These are phyloP conservation scores for Dendrobium catenatum DNA, from an alignment of 106 monocot genomes.

Conservation along the genomic window DNA sequence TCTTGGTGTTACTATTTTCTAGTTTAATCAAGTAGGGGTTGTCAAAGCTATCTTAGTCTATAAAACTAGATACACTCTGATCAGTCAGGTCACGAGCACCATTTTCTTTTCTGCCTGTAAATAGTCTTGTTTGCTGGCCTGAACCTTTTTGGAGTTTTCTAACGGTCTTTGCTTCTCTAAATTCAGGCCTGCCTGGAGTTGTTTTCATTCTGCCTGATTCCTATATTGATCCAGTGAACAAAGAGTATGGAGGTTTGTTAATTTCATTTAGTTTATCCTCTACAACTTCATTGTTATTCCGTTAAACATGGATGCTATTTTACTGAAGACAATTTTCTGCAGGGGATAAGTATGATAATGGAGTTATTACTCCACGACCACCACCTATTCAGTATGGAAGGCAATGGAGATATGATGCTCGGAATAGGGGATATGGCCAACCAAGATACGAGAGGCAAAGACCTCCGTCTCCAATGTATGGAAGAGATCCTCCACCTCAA, in stretches of 20 bases:
- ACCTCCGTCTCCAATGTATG: slow-evolving; percentile 4
- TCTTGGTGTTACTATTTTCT: background rate
- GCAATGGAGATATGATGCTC: slow-evolving; percentile 53
- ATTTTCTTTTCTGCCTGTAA: too few species aligned
- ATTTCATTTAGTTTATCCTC: background rate
- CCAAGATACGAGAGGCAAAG: slow-evolving; percentile 46
- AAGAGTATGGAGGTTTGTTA: slow-evolving; percentile 87
- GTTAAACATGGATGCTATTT: background rate
- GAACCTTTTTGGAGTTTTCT: background rate
- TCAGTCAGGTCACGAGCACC: too few species aligned
- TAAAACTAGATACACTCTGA: background rate
- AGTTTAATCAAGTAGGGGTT: too few species aligned
- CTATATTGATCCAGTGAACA: slow-evolving; percentile 92
- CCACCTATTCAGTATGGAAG: slow-evolving; percentile 78
- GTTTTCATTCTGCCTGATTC: slow-evolving; percentile 96
- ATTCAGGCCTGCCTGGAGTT: slow-evolving; percentile 87
- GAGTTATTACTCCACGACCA: slow-evolving; percentile 87
- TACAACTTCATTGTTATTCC: background rate
- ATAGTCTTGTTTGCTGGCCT: too few species aligned
- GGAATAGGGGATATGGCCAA: slow-evolving; percentile 48
- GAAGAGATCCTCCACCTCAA: background rate
- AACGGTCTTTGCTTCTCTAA: background rate
- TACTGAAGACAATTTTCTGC: background rate
- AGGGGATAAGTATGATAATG: slow-evolving; percentile 98
- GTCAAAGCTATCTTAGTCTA: background rate